These are phyloP conservation scores for Aspergillus viridinutans DNA, from an alignment of 2,329 filamentous ascomycete genomes.

Conservation along the genomic window DNA sequence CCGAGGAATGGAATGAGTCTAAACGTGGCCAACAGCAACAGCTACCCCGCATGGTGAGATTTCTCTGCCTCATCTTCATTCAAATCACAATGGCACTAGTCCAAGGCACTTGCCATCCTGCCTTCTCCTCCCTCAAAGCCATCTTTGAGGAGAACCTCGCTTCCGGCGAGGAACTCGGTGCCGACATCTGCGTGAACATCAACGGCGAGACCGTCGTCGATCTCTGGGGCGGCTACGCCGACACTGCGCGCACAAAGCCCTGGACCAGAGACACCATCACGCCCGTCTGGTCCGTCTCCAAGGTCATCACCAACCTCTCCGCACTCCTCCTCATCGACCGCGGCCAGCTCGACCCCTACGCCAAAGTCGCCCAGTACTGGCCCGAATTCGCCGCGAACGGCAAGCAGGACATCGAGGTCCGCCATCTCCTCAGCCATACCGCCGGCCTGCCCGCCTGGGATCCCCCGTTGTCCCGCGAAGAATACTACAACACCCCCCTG, in stretches of 20 bases:
- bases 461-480: conserved; percentile 24
- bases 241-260: conserved; percentile 23
- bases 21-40: background rate
- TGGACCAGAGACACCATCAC: conserved; percentile 42
- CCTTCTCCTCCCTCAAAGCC: conserved; percentile 34
- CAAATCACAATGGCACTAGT: conserved; percentile 18
- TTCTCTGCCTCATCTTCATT: background rate
- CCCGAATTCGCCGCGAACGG: conserved; percentile 44
- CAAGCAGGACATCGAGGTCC: conserved; percentile 38
- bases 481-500: conserved; percentile 30
- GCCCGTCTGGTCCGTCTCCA: conserved; percentile 41
- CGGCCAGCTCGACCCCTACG: conserved; percentile 34
- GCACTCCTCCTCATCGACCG: conserved; percentile 40
- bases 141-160: conserved; percentile 34
- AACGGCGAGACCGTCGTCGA: conserved; percentile 43
- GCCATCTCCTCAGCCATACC: conserved; percentile 41
- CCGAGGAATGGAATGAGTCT: background rate
- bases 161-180: conserved; percentile 42
- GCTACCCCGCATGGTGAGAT: background rate
- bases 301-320: conserved; percentile 37
- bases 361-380: conserved; percentile 43
- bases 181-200: conserved; percentile 42
- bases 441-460: conserved; percentile 36
- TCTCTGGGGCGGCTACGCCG: conserved; percentile 43
- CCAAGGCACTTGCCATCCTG: conserved; percentile 36